These are phyloP conservation scores for Pseudogymnoascus sp. DNA, from an alignment of 2,329 filamentous ascomycete genomes.

Conservation along the genomic window DNA sequence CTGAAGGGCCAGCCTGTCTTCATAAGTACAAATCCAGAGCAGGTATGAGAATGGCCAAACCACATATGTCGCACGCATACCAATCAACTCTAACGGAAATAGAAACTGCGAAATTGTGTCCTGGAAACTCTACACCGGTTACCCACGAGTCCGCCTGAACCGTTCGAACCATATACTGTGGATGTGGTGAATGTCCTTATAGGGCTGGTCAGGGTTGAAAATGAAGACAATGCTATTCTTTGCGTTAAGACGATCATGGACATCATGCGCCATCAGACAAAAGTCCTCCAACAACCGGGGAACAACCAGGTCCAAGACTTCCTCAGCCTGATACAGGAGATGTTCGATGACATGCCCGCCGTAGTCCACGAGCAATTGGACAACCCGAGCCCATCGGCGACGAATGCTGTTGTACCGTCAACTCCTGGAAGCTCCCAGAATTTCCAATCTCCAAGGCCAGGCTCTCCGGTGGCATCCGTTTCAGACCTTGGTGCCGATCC, in stretches of 20 bases:
- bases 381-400: constrained; percentile 52
- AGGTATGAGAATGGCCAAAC: constrained; percentile 47
- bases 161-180: constrained; percentile 78
- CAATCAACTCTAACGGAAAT: constrained; percentile 10
- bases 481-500: constrained; percentile 73
- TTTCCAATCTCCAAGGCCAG: constrained; percentile 82
- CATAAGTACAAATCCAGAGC: constrained; percentile 80
- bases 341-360: constrained; percentile 91
- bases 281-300: constrained; percentile 51
- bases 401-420: constrained; percentile 53
- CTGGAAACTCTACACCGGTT: constrained; percentile 92
- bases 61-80: constrained; percentile 10
- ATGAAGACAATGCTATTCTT: constrained; percentile 97
- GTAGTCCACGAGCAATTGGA: constrained; percentile 96
- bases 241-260: constrained; percentile 98
- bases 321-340: constrained; percentile 83
- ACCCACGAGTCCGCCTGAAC: constrained; percentile 65
- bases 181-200: constrained; percentile 89
- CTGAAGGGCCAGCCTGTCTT: constrained; percentile 83
- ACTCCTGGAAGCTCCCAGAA: constrained; percentile 58
- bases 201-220: constrained; percentile 80
- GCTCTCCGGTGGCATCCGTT: constrained; percentile 77
- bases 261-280: constrained; percentile 85
- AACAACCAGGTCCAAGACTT: constrained; percentile 77
- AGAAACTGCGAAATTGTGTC: constrained; percentile 86